A percentile compares a stretch with the other conserved stretches of the same genome.
Conservation (phyloP, 2,329 filamentous ascomycete species). For the Didymella keratinophila region DNA sequence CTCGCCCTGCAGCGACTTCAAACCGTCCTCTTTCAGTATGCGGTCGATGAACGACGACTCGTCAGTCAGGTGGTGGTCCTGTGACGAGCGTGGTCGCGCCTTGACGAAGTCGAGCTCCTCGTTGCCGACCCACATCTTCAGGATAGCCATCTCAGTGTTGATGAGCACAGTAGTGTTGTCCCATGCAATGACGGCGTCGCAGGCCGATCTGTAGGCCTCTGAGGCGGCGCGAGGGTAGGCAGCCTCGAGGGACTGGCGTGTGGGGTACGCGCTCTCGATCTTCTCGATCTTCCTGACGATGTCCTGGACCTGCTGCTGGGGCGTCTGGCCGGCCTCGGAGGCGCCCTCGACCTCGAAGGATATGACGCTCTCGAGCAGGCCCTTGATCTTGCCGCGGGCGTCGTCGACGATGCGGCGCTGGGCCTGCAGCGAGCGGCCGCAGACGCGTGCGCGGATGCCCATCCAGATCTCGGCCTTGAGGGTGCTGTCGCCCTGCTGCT, state of each 20-base stretch:
- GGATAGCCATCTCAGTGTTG: conserved; percentile 88
- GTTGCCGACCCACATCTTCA: conserved; percentile 97
- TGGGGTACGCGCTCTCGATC: conserved; percentile 85
- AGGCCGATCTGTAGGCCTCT: conserved; percentile 78
- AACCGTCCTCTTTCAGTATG: conserved; percentile 91
- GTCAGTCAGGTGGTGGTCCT: conserved; percentile 78
- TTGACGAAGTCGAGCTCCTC: conserved; percentile 90
- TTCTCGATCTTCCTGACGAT: conserved; percentile 90
- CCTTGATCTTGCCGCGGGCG: conserved; percentile 74
- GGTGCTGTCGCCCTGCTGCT: conserved; percentile 75
- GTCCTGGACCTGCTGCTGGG: conserved; percentile 87
- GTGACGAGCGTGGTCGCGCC: conserved; percentile 72
- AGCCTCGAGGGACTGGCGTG: conserved; percentile 73
- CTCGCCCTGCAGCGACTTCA: conserved; percentile 89
- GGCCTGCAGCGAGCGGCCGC: conserved; percentile 81
- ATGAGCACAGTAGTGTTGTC: conserved; percentile 97
- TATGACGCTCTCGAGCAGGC: conserved; percentile 84
- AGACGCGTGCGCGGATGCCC: conserved; percentile 82
- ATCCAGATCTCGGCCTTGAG: conserved; percentile 82
- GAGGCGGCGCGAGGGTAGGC: conserved; percentile 82
- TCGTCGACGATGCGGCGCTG: conserved; percentile 91
- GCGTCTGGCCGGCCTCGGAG: conserved; percentile 86
- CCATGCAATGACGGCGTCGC: conserved; percentile 91
- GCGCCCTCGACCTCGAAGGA: conserved; percentile 94
- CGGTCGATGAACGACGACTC: conserved; percentile 94